phyloP scores from a whole-genome alignment of 805 yeast genomes.

The Ogataea philodendri region DNA sequence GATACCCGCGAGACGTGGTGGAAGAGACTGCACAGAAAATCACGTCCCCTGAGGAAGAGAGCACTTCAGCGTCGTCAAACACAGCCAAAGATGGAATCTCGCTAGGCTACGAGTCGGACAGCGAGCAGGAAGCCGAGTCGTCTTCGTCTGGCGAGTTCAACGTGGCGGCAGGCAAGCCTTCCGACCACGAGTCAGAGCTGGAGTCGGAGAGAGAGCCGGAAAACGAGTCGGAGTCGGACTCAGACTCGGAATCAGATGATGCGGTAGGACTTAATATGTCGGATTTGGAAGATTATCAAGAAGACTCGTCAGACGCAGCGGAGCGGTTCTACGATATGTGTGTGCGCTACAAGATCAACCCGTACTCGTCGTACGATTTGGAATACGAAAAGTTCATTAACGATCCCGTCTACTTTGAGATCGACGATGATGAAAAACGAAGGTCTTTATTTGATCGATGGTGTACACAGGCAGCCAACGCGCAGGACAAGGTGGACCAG shows the following conservation, averaged over 20 bases:
- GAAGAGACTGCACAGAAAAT: conserved; percentile 1
- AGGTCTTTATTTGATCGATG: conserved; percentile 25
- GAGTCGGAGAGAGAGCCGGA: too few relatives aligned
- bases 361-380: conserved; percentile 26
- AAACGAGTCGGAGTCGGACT: conserved; percentile 3
- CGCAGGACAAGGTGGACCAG: conserved; percentile 9
- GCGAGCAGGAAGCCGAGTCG: conserved; percentile 4
- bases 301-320: conserved; percentile 3
- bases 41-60: too few relatives aligned
- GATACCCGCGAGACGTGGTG: conserved; percentile 1
- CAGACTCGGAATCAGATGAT: conserved; percentile 6
- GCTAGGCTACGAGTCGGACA: conserved; percentile 8
- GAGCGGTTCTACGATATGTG: conserved; percentile 19
- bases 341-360: conserved; percentile 15
- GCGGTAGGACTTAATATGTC: conserved; percentile 18
- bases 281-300: conserved; percentile 16
- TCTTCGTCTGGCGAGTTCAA: too few relatives aligned
- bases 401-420: conserved; percentile 24
- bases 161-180: too few relatives aligned
- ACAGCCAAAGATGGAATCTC: conserved; percentile 2
- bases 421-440: conserved; percentile 21
- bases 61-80: not conserved
- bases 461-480: conserved; percentile 15
- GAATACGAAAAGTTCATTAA: conserved; percentile 21
- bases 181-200: too few relatives aligned